Conservation (phyloP, 768 basidiomycete genomes). For the Boletus rubropictus region DNA sequence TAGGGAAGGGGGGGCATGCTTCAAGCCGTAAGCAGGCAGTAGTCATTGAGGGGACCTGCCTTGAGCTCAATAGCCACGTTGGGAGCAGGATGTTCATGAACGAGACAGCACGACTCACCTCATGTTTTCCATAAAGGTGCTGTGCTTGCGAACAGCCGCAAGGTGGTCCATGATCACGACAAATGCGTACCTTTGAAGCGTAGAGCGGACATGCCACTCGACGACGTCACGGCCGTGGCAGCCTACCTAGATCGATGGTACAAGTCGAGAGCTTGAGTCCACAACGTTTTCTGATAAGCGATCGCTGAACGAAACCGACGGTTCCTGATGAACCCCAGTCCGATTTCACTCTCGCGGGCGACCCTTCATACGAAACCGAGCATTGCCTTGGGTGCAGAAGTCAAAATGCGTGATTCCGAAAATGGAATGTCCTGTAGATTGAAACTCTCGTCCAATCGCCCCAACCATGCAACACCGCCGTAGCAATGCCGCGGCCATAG, state of each 20-base stretch:
- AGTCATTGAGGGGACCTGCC: slow-evolving; percentile 29
- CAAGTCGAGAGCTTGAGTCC: slow-evolving; percentile 2
- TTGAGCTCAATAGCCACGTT: slow-evolving; percentile 35
- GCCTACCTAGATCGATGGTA: slow-evolving; percentile 11
- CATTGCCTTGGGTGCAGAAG: slow-evolving; percentile 16
- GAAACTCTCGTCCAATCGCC: slow-evolving; percentile 12
- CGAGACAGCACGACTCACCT: slow-evolving; percentile 31
- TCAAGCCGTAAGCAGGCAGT: slow-evolving; percentile 29
- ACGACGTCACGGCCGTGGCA: slow-evolving; percentile 26
- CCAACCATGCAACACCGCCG: slow-evolving; percentile 6
- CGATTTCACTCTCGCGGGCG: background rate
- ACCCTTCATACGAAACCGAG: slow-evolving; percentile 9
- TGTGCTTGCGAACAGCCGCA: slow-evolving; percentile 29
- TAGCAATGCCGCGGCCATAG: slow-evolving; percentile 11
- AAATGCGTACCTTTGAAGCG: slow-evolving; percentile 24
- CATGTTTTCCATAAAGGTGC: slow-evolving; percentile 34
- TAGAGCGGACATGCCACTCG: slow-evolving; percentile 18
- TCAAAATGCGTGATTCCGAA: slow-evolving; percentile 12
- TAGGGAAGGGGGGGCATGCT: slow-evolving; percentile 26
- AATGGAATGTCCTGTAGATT: slow-evolving; percentile 26
- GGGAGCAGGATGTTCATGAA: slow-evolving; percentile 29
- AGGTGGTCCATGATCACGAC: slow-evolving; percentile 32
- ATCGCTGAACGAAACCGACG: slow-evolving; percentile 1
- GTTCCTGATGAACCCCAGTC: slow-evolving; percentile 6
- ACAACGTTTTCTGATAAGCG: slow-evolving; percentile 9